These are phyloP conservation scores for Barnettozyma californica DNA, from an alignment of 805 yeast genomes.

Conservation along the genomic window DNA sequence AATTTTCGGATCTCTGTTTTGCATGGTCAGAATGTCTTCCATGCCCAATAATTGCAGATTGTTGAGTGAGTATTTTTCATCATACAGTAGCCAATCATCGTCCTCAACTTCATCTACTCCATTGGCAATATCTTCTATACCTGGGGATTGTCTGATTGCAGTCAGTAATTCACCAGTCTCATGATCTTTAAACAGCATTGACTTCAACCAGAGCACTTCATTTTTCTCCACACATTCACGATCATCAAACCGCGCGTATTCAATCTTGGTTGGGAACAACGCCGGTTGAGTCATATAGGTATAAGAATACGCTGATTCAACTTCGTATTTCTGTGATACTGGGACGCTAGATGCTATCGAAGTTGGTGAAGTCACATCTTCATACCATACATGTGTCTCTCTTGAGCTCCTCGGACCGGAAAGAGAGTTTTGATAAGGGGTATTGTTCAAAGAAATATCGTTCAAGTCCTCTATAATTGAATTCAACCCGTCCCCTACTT, in stretches of 20 bases:
- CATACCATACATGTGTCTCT: not conserved
- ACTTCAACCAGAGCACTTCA: conserved; percentile 16
- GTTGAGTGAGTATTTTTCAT: conserved; percentile 31
- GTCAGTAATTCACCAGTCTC: conserved; percentile 18
- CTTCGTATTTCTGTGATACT: not conserved
- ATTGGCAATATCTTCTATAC: not conserved
- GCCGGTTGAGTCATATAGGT: conserved; percentile 4
- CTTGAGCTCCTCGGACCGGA: not conserved
- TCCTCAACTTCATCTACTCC: conserved; percentile 19
- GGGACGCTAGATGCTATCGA: not conserved
- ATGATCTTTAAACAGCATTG: conserved; percentile 18
- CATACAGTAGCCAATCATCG: conserved; percentile 39
- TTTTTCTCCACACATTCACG: conserved; percentile 5
- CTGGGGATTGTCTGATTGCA: conserved; percentile 20
- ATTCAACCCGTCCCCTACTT: not conserved
- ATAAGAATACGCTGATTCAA: not conserved
- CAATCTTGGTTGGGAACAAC: conserved; percentile 14
- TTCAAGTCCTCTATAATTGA: not conserved
- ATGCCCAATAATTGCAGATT: conserved; percentile 31
- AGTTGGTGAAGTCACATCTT: not conserved
- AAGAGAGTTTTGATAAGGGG: not conserved
- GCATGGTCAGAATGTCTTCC: conserved; percentile 29
- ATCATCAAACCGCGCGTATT: not conserved
- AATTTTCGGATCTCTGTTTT: conserved; percentile 26
- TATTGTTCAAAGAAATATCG: not conserved